Percentiles rank a stretch among this genome's conserved stretches.
phyloP scores from a whole-genome alignment of 768 basidiomycete species.

The Rhodosporidiobolus sp. region DNA sequence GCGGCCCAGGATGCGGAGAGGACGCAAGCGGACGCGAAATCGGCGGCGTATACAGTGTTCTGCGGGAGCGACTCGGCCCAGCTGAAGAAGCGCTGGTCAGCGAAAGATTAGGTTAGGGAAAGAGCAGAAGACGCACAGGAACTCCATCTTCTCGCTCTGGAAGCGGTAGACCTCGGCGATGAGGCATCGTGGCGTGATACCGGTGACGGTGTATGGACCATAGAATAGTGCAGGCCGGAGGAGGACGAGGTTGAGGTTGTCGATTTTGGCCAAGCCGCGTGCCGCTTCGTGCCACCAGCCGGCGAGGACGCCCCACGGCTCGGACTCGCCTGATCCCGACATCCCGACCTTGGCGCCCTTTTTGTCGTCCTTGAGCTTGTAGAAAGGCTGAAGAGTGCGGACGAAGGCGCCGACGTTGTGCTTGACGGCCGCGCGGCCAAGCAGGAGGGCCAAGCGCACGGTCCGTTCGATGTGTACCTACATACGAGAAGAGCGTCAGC shows the following conservation, averaged over 20 bases:
- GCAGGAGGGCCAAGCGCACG: slow-evolving; percentile 20
- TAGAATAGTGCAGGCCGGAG: slow-evolving; percentile 22
- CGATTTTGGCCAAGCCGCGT: slow-evolving; percentile 18
- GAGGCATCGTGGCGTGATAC: slow-evolving; percentile 1
- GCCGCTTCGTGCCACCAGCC: slow-evolving; percentile 35
- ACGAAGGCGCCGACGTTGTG: slow-evolving; percentile 17
- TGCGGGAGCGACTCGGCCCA: slow-evolving; percentile 33
- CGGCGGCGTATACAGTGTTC: slow-evolving; percentile 32
- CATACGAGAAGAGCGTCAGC: not conserved
- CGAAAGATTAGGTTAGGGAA: too few species aligned
- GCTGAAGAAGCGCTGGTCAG: not conserved
- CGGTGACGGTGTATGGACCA: slow-evolving; percentile 13
- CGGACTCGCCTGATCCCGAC: not conserved
- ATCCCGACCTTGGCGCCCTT: slow-evolving; percentile 20
- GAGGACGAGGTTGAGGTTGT: slow-evolving; percentile 41
- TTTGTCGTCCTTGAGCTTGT: slow-evolving; percentile 21
- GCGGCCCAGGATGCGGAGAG: slow-evolving; percentile 25
- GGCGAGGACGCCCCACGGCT: slow-evolving; percentile 30
- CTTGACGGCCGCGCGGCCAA: slow-evolving; percentile 16
- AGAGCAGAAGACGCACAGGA: slow-evolving; percentile 25
- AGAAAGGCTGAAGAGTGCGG: slow-evolving; percentile 12
- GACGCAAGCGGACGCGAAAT: slow-evolving; percentile 28
- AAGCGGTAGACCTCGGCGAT: slow-evolving; percentile 39
- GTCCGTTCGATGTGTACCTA: slow-evolving; percentile 36
- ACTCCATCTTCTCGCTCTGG: slow-evolving; percentile 37